Base-by-base conservation (phyloP, 768 basidiomycete genomes). In the Amanita rimosa region DNA sequence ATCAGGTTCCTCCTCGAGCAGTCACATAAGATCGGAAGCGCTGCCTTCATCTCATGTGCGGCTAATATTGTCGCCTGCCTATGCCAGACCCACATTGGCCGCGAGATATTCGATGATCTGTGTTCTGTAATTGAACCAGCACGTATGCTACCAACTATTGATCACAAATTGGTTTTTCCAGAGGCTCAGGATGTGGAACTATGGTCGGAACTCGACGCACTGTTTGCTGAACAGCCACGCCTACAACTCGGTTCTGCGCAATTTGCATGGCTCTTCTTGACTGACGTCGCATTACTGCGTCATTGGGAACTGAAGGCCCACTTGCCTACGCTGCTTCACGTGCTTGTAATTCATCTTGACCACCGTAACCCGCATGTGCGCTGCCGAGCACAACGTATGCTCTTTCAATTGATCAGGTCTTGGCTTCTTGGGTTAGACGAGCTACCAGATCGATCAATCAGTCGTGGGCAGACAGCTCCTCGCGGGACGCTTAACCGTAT, bases 1-100 rank as follows among this genome's bases (percentile, higher is more conserved):
- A 72, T 87, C 43, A 76, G 83, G 26, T 97, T 91, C 63, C 69
- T 97, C 2, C 69, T 95, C 31, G 89, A 92, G 55, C 90, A 95
- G 57, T 86, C 89, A 1, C 81, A 85, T 54, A 86, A 85, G 62
- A 82, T 93, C 37, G 83, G 85, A 34, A 91, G 79, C 54, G 72
- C 75, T 4, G 75, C 79, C 13, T 94, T 89, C 63, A 76, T 95
- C 51, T 71, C 70, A 38, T 87, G 87, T 57, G 85, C 87, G 1
- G 78, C 85, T 38, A 83, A 83, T 54, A 79, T 94, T 46, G 76
- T 95, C 17, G 84, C 90, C 0, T 92, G 81, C 55, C 72, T 97
- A 6, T 88, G 87, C 46, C 83, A 86, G 49, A 86, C 85, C 21
- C 70, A 72, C 13, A 75, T 81, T 13, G 89, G 87, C 3, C 71